phyloP scores from a whole-genome alignment of 176 grass and related monocot species.

The Musa itinerans region DNA sequence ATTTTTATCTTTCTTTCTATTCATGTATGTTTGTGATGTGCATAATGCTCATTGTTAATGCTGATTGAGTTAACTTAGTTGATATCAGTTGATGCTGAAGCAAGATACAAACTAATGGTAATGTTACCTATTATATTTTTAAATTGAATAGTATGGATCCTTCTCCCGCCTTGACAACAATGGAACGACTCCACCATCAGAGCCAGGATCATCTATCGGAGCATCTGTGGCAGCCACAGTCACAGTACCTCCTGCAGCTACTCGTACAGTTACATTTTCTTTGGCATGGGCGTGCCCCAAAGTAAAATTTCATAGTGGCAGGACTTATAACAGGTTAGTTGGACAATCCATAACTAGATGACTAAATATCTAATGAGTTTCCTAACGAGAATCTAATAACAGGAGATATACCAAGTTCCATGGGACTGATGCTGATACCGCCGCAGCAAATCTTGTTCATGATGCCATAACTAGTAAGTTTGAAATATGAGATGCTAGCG shows the following conservation, averaged over 20 bases:
- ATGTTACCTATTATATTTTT: conserved; percentile 2
- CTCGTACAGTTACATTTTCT: conserved; percentile 67
- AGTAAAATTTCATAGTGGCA: conserved; percentile 88
- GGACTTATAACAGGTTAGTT: conserved; percentile 80
- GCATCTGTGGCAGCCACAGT: conserved; percentile 73
- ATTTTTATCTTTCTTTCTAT: no score
- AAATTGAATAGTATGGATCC: conserved; percentile 51
- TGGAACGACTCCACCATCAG: conserved; percentile 34
- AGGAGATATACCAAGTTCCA: conserved; percentile 92
- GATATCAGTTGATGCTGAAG: no score
- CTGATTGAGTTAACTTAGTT: no score
- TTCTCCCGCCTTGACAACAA: conserved; percentile 61
- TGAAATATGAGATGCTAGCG: neutral
- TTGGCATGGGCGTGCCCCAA: conserved; percentile 94
- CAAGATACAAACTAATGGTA: no score
- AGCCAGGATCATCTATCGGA: conserved; percentile 66
- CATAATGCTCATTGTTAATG: no score
- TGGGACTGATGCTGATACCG: conserved; percentile 57
- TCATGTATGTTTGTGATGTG: no score
- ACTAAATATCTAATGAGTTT: neutral
- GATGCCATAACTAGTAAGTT: conserved; percentile 72
- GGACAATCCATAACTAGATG: neutral
- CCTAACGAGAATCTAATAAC: conserved; percentile 21
- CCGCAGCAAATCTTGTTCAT: conserved; percentile 60
- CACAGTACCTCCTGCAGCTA: conserved; percentile 50